Evolutionary conservation across 768 basidiomycete genomes (phyloP).

Genomic region (Pholiota conissans): DNA sequence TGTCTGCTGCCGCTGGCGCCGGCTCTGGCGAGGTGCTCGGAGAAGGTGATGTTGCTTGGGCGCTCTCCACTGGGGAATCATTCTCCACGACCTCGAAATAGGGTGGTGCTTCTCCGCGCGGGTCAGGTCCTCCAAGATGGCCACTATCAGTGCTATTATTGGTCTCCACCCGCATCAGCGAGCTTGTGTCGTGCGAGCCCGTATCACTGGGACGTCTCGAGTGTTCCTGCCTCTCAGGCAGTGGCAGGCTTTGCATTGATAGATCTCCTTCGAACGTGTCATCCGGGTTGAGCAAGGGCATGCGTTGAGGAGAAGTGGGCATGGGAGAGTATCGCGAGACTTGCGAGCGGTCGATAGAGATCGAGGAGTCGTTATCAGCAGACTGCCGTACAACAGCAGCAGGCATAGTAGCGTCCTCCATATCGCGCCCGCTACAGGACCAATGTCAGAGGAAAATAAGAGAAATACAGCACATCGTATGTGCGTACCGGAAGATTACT

Average conservation of each 20-base stretch:
- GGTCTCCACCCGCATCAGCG: constrained; percentile 26
- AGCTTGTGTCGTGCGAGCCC: constrained; percentile 30
- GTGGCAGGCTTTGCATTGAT: constrained; percentile 15
- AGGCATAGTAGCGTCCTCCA: constrained; percentile 53
- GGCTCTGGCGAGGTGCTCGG: constrained; percentile 20
- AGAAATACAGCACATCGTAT: not conserved
- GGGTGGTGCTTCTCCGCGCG: constrained; percentile 64
- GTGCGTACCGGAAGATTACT: constrained; percentile 56
- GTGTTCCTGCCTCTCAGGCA: constrained; percentile 20
- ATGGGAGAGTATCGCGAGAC: constrained; percentile 35
- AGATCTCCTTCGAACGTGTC: constrained; percentile 24
- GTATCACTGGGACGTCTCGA: constrained; percentile 29
- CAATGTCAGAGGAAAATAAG: too few species aligned
- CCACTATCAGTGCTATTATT: constrained; percentile 9
- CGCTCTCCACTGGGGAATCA: constrained; percentile 13
- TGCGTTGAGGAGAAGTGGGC: constrained; percentile 39
- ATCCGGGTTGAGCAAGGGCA: constrained; percentile 40
- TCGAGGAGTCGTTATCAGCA: constrained; percentile 28
- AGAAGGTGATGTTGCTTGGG: not conserved
- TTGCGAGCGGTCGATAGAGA: constrained; percentile 29
- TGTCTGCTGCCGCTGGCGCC: constrained; percentile 4
- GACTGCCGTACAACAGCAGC: constrained; percentile 36
- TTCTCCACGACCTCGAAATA: constrained; percentile 58
- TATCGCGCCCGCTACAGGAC: constrained; percentile 46
- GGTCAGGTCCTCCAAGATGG: constrained; percentile 28